Conservation (phyloP, 805 yeast genomes). For the Kuraishia floccosa region DNA sequence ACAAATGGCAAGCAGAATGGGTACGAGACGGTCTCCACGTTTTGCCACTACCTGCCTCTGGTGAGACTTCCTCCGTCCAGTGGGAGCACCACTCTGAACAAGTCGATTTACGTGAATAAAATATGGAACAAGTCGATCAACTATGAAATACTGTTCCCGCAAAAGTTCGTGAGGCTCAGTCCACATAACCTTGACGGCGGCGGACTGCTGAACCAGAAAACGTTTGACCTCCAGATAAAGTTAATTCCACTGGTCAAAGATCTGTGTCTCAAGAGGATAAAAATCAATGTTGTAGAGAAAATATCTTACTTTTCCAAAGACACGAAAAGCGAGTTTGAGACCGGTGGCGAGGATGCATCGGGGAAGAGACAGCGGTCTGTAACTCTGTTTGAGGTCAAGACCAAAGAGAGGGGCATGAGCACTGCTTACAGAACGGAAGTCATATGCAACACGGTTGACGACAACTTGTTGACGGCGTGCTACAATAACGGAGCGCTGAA, state of each 20-base stretch:
- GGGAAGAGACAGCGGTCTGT: constrained; percentile 38
- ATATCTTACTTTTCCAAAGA: constrained; percentile 52
- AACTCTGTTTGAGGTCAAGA: constrained; percentile 52
- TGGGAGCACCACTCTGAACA: constrained; percentile 48
- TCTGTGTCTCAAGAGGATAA: constrained; percentile 49
- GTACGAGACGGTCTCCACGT: constrained; percentile 8
- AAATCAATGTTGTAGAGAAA: constrained; percentile 55
- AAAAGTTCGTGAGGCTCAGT: constrained; percentile 56
- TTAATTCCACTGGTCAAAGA: constrained; percentile 56
- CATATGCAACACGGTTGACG: constrained; percentile 40
- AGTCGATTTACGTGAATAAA: constrained; percentile 67
- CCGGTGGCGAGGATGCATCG: constrained; percentile 21
- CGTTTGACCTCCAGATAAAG: constrained; percentile 45
- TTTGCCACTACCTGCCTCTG: constrained; percentile 29
- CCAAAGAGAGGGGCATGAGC: constrained; percentile 30
- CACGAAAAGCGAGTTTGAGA: constrained; percentile 40
- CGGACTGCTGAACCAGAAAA: constrained; percentile 9
- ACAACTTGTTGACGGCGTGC: constrained; percentile 50
- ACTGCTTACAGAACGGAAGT: constrained; percentile 46
- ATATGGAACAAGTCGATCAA: constrained; percentile 64
- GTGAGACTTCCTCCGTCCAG: constrained; percentile 45
- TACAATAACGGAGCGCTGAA: constrained; percentile 21
- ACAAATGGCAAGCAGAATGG: background rate
- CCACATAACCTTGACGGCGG: constrained; percentile 26
- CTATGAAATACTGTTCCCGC: constrained; percentile 63